These are phyloP conservation scores for Knufia fluminis DNA, from an alignment of 2,329 filamentous ascomycete species.

Conservation along the genomic window DNA sequence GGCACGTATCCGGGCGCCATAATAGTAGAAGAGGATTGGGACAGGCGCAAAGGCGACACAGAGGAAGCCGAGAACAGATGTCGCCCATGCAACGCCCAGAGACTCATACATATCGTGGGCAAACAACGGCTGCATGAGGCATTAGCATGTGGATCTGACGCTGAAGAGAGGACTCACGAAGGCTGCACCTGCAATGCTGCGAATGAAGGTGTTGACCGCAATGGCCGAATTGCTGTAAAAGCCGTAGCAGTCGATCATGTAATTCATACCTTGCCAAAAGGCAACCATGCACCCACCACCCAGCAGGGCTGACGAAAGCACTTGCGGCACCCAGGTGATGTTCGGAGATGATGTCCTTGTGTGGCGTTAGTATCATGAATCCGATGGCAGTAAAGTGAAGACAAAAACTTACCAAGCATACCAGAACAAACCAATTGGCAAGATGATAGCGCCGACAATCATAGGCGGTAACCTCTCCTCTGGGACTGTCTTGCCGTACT, in stretches of 20 bases:
- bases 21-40: slow-evolving; percentile 41
- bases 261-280: slow-evolving; percentile 37
- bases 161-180: slow-evolving; percentile 15
- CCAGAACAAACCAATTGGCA: slow-evolving; percentile 40
- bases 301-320: slow-evolving; percentile 34
- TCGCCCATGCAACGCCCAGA: slow-evolving; percentile 34
- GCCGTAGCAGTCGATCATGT: slow-evolving; percentile 35
- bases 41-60: slow-evolving; percentile 36
- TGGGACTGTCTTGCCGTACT: slow-evolving; percentile 29
- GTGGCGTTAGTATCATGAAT: background rate
- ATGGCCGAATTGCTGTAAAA: slow-evolving; percentile 34
- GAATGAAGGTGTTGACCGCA: slow-evolving; percentile 31
- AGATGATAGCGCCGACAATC: slow-evolving; percentile 34
- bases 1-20: slow-evolving; percentile 36
- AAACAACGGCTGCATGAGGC: slow-evolving; percentile 21
- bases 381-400: too few species aligned
- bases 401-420: slow-evolving; percentile 35
- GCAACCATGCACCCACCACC: slow-evolving; percentile 37
- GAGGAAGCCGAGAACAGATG: slow-evolving; percentile 32
- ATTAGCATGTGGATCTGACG: slow-evolving; percentile 27
- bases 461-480: slow-evolving; percentile 39
- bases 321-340: slow-evolving; percentile 38
- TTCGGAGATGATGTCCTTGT: slow-evolving; percentile 28
- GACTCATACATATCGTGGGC: slow-evolving; percentile 28
- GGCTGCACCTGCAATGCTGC: slow-evolving; percentile 28